Conservation (phyloP, 371 early-diverging fungal genomes). For the Mortierella sp. region DNA sequence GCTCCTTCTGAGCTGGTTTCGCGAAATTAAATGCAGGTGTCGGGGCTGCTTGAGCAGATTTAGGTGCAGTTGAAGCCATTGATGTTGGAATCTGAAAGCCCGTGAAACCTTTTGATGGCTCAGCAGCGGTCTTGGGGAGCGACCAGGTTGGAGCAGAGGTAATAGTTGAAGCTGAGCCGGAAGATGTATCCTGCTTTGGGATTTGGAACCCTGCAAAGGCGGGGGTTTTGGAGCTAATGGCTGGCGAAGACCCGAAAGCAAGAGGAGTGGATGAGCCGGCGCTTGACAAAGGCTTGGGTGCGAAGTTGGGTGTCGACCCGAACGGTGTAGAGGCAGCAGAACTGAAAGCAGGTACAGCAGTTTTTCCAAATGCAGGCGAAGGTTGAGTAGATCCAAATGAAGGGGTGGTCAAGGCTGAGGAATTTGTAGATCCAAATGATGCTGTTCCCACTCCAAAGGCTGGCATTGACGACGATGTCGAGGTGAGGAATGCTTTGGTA, state of each 20-base stretch:
- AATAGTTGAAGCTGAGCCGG: neutral
- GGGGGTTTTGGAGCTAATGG: neutral
- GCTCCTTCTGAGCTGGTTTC: neutral
- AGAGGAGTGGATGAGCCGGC: neutral
- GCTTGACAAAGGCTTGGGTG: neutral
- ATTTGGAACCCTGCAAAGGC: constrained; percentile 17
- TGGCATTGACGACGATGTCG: neutral
- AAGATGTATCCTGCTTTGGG: neutral
- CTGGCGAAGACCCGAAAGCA: neutral
- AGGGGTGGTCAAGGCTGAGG: constrained; percentile 1
- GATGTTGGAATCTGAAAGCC: constrained; percentile 28
- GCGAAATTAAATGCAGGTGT: constrained; percentile 10
- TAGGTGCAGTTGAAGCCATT: neutral
- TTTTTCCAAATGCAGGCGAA: constrained; percentile 1
- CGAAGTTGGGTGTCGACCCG: constrained; percentile 3
- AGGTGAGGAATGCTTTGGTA: neutral
- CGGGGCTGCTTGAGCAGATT: neutral
- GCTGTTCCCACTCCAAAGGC: neutral
- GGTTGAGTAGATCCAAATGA: constrained; percentile 14
- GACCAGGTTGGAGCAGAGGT: constrained; percentile 10
- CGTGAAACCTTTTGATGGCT: constrained; percentile 13
- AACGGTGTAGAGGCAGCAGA: neutral
- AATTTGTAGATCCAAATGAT: constrained; percentile 8
- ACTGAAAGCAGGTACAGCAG: neutral
- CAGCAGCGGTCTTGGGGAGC: constrained; percentile 9